Evolutionary conservation across 768 basidiomycete species (phyloP).

Genomic region (Boletus barrowsii): DNA sequence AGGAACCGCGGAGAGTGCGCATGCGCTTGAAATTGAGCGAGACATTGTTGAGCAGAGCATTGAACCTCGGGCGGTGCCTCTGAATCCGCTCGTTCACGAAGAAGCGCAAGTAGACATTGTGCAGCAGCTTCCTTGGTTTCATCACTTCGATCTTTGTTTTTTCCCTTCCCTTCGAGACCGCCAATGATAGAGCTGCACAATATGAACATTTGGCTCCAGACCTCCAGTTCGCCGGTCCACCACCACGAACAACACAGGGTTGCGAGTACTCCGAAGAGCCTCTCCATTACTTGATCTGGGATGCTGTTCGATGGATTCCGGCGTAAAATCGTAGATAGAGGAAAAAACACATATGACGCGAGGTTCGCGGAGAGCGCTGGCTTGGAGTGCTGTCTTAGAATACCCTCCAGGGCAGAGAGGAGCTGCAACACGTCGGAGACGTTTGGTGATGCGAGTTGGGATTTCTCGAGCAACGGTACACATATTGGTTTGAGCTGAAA

Average conservation of each 20-base stretch:
- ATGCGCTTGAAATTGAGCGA: slow-evolving; percentile 40
- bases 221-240: slow-evolving; percentile 69
- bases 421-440: slow-evolving; percentile 47
- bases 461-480: slow-evolving; percentile 74
- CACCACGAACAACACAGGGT: slow-evolving; percentile 74
- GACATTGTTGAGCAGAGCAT: slow-evolving; percentile 19
- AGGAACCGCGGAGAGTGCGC: slow-evolving; percentile 51
- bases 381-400: slow-evolving; percentile 43
- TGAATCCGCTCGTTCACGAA: slow-evolving; percentile 48
- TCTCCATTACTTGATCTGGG: slow-evolving; percentile 79
- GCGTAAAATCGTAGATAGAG: slow-evolving; percentile 79
- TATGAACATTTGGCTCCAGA: slow-evolving; percentile 88
- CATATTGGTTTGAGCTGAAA: slow-evolving; percentile 64
- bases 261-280: slow-evolving; percentile 55
- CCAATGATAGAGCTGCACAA: slow-evolving; percentile 65
- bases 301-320: slow-evolving; percentile 67
- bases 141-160: slow-evolving; percentile 66
- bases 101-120: slow-evolving; percentile 58
- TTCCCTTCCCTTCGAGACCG: slow-evolving; percentile 65
- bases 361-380: slow-evolving; percentile 52
- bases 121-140: slow-evolving; percentile 80
- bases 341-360: slow-evolving; percentile 84
- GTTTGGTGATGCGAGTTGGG: slow-evolving; percentile 57
- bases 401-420: slow-evolving; percentile 50
- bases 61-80: slow-evolving; percentile 36